These are phyloP conservation scores for Effrenium voratum DNA, from an alignment of 73 alveolate genomes.

Conservation along the genomic window DNA sequence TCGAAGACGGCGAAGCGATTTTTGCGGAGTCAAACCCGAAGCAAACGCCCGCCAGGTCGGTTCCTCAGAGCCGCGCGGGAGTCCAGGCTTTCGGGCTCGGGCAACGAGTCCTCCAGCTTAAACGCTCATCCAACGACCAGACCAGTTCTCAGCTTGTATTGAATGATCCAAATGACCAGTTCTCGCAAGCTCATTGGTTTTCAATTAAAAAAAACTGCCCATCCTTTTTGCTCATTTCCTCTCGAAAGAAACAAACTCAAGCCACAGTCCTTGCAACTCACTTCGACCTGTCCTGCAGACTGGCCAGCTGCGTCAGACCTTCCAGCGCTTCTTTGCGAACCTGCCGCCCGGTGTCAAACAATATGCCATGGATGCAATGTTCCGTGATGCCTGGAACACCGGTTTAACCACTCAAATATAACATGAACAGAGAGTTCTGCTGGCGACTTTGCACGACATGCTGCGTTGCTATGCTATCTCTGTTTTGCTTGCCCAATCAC, in stretches of 20 bases:
- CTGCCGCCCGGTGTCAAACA: background rate
- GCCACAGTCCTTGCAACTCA: background rate
- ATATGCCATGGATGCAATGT: too few species aligned
- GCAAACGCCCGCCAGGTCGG: too few species aligned
- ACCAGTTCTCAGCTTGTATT: background rate
- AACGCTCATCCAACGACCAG: background rate
- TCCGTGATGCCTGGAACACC: too few species aligned
- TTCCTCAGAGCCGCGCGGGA: too few species aligned
- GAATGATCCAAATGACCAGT: background rate
- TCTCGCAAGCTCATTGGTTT: background rate
- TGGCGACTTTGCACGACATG: too few species aligned
- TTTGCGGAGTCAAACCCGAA: too few species aligned
- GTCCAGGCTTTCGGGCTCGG: too few species aligned
- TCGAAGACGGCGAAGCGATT: too few species aligned
- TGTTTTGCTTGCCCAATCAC: too few species aligned
- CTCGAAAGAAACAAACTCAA: background rate
- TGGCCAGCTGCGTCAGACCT: slow-evolving; percentile 57
- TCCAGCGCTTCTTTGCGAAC: slow-evolving; percentile 73
- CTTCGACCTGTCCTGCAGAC: background rate
- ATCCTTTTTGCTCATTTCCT: background rate
- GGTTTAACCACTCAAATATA: too few species aligned
- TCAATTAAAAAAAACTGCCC: background rate
- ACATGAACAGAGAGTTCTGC: too few species aligned
- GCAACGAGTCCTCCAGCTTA: background rate
- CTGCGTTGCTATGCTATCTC: too few species aligned